Evolutionary conservation across 2,329 filamentous ascomycete species (phyloP), one percentile per base, ranked within the genome.

Genomic region (Cyanodermella asteris): DNA sequence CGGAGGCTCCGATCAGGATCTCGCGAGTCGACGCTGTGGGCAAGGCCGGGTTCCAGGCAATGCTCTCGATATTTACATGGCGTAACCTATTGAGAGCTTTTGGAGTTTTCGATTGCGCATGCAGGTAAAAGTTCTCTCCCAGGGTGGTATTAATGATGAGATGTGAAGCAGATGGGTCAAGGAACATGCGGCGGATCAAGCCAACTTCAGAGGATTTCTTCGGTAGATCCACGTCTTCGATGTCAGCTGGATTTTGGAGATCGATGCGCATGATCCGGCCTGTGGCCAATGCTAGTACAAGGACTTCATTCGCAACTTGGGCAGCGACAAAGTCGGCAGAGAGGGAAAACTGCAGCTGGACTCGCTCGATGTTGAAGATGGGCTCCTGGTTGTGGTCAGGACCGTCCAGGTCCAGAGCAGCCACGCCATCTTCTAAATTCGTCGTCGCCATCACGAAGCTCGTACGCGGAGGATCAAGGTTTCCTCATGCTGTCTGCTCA

Each of bases 181-280:
- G 74, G 53, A 97, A 97, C 65, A 97, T 80, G 55, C 76, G 78
- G 38, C 76, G 72, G 42, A 97, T 94, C 26, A 91, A 65, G 36
- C 87, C 87, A 31, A 87, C 66, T 47, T 97, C 84, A 18, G 78
- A 73, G 10, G 78, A 68, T 41, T 84, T 87, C 55, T 90, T 91
- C 18, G 87, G 87, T 6, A 97, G 67, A 47, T 97, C 87, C 46
- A 97, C 91, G 50, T 97, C 84, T 91, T 97, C 87, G 41, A 97
- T 93, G 48, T 97, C 87, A 43, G 82, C 78, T 5, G 87, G 76
- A 41, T 73, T 77, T 48, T 93, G 81, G 25, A 94, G 56, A 46
- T 94, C 87, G 46, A 97, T 97, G 31, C 87, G 70, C 31, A 97
- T 56, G 34, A 97, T 87, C 38, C 84, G 73, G 25, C 81, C 80